These are phyloP conservation scores for Lanmaoa pseudosensibilis DNA, from an alignment of 768 basidiomycete species.

Conservation along the genomic window DNA sequence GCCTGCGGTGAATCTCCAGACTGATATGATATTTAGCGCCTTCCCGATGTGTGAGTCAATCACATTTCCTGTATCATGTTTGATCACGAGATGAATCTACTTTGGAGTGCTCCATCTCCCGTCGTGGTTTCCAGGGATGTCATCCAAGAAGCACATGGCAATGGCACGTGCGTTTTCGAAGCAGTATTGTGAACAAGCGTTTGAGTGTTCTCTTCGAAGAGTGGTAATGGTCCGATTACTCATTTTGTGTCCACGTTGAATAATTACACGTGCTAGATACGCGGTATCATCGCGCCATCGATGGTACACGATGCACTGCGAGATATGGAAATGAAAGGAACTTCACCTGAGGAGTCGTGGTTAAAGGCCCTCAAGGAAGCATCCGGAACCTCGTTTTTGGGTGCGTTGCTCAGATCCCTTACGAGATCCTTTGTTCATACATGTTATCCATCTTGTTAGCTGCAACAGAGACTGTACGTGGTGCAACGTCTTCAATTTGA, in stretches of 20 bases:
- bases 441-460: background rate
- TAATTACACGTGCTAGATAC: background rate
- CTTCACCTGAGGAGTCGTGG: background rate
- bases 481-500: background rate
- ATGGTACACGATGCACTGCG: slow-evolving; percentile 9
- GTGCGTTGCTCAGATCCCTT: background rate
- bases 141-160: slow-evolving; percentile 5
- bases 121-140: slow-evolving; percentile 17
- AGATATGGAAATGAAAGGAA: background rate
- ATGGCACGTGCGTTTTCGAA: background rate
- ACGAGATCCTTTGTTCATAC: background rate
- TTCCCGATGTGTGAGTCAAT: slow-evolving; percentile 8
- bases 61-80: background rate
- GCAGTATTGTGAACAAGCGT: slow-evolving; percentile 4
- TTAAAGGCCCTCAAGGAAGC: slow-evolving; percentile 6
- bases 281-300: background rate
- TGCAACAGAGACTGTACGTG: background rate
- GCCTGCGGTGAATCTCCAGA: background rate
- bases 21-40: background rate
- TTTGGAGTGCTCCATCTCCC: slow-evolving; percentile 5
- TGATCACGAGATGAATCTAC: background rate
- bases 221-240: background rate
- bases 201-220: slow-evolving; percentile 3
- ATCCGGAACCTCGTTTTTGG: slow-evolving; percentile 9
- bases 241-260: too few relatives aligned